phyloP scores from a whole-genome alignment of 768 basidiomycete species.

The Rhodotorula sphaerocarpa region DNA sequence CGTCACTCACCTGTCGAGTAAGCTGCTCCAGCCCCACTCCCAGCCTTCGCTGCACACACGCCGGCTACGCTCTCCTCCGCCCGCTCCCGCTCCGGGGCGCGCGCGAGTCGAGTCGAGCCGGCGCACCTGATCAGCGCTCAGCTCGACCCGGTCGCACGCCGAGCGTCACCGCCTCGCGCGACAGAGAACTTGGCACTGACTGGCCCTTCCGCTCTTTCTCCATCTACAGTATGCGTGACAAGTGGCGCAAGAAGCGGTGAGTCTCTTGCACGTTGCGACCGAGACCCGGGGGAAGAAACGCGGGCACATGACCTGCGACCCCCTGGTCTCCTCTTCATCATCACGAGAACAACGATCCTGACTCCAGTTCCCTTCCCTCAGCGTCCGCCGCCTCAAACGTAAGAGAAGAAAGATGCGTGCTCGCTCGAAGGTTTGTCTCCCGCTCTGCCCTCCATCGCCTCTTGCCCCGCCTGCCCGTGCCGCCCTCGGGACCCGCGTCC shows the following conservation, averaged over 20 bases:
- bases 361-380: background rate
- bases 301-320: background rate
- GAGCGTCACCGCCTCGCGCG: background rate
- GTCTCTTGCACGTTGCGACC: background rate
- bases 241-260: conserved; percentile 38
- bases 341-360: background rate
- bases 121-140: background rate
- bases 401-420: conserved; percentile 37
- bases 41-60: background rate
- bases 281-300: no score
- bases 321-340: no score
- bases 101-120: no score
- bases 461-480: background rate
- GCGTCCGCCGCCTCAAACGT: conserved; percentile 31
- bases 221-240: conserved; percentile 33
- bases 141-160: background rate
- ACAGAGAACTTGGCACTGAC: conserved; percentile 2
- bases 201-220: background rate
- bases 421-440: conserved; percentile 25
- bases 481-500: no score
- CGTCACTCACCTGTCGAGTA: conserved; percentile 12
- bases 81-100: background rate
- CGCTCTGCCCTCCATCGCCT: background rate
- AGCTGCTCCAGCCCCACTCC: background rate
- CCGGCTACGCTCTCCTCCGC: background rate